Base-by-base conservation (phyloP, 192 early-diverging fungal genomes). In the Backusella sp. region DNA sequence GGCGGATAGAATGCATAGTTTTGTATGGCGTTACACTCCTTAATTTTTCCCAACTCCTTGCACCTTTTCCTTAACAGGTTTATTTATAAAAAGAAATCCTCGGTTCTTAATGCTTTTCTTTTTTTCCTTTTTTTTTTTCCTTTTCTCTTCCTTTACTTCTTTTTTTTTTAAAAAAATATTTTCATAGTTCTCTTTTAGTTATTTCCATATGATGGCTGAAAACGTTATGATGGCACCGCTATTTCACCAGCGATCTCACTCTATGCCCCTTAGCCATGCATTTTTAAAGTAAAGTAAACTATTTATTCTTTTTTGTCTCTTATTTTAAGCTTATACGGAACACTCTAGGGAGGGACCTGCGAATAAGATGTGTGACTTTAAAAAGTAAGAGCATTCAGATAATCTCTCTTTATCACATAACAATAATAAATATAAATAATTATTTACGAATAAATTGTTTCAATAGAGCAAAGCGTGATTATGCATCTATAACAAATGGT, bases 61-160 rank as follows among this genome's bases (percentile, higher is more conserved):
- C 65, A 34, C 35, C 67, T 34, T 68, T 68, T 68, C 67, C 67
- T 68, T 68, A 68, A 68, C 67, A 68, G 66, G 68, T 70, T 70
- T 44, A 44, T 70, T 68, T 68, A 68, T 68, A 68, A 36, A 68
- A 68, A 21, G 39, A 11, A 42, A 42, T 23, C 39, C 19, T 70
- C 32, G 65, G 28, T 44, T 44, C 6, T 28, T 9, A 9, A 42
- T 70, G 1, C 1, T 6, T 23, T 15, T 70, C 1, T 28, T 46
- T 23, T 70, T 44, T 42, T 44, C 26, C 15, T 9, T 70, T 44
- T 14, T 26, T 28, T 44, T 37, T 41, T 70, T 30, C n/a, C 15
- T 44, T 28, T 42, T 70, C 37, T 39, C 37, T 11, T 39, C 37
- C 37, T 39, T 39, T 39, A 37, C 37, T 37, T 37, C 37, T 32